phyloP scores from a whole-genome alignment of 805 yeast genomes.

The Spathaspora boniae region DNA sequence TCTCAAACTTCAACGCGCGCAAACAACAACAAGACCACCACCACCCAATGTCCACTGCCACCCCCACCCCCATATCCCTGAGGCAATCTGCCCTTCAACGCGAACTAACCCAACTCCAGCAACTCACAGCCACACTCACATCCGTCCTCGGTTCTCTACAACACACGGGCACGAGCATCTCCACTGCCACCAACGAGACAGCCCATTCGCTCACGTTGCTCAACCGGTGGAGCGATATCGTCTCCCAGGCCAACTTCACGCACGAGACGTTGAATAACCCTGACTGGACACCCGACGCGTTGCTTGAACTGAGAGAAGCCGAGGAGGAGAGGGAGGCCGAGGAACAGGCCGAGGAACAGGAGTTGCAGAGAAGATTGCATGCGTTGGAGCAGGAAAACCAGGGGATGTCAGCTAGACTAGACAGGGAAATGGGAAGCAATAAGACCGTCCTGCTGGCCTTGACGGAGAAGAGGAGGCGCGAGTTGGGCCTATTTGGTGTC shows the following conservation, averaged over 20 bases:
- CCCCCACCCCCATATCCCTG: background rate
- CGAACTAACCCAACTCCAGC: slow-evolving; percentile 30
- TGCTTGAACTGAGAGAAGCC: slow-evolving; percentile 15
- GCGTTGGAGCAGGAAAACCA: slow-evolving; percentile 10
- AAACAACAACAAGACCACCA: too few species aligned
- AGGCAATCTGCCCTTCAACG: slow-evolving; percentile 18
- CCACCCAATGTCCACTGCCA: too few species aligned
- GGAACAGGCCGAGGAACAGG: slow-evolving; percentile 26
- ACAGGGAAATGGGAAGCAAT: slow-evolving; percentile 3
- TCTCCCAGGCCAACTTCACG: slow-evolving; percentile 60
- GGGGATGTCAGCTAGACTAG: slow-evolving; percentile 8
- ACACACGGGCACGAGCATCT: slow-evolving; percentile 23
- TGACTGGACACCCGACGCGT: slow-evolving; percentile 26
- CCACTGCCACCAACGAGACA: slow-evolving; percentile 35
- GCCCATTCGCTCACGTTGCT: too few species aligned
- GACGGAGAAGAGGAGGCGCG: slow-evolving; percentile 18
- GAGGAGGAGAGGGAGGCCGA: slow-evolving; percentile 17
- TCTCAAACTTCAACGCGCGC: too few species aligned
- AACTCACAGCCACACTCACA: slow-evolving; percentile 30
- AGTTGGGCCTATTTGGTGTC: slow-evolving; percentile 17
- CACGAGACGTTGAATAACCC: slow-evolving; percentile 43
- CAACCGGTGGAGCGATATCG: slow-evolving; percentile 58
- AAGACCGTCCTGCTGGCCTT: slow-evolving; percentile 8
- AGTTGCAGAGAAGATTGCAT: slow-evolving; percentile 18
- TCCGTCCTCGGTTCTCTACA: slow-evolving; percentile 13